Percentiles rank a stretch among this genome's conserved stretches.
Conservation (phyloP, 2,329 filamentous ascomycete genomes). For the Exophiala viscosa region DNA sequence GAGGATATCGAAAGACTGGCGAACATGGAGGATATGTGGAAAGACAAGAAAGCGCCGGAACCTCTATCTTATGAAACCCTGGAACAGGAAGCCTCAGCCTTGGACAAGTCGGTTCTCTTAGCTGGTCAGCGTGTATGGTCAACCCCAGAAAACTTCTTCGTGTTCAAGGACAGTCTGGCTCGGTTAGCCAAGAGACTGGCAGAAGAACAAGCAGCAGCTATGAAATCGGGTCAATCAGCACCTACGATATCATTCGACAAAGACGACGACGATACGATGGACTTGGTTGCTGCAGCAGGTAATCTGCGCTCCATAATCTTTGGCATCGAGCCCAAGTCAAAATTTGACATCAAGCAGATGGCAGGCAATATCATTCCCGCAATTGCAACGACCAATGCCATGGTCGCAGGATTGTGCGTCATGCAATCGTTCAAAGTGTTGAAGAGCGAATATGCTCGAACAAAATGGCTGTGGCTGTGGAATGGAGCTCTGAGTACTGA, state of each 20-base stretch:
- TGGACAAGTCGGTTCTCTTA: conserved; percentile 52
- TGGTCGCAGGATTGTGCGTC: conserved; percentile 88
- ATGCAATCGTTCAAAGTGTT: conserved; percentile 90
- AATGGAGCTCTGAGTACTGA: conserved; percentile 53
- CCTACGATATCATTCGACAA: conserved; percentile 88
- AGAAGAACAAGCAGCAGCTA: conserved; percentile 56
- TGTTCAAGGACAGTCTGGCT: conserved; percentile 77
- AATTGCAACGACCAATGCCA: conserved; percentile 96
- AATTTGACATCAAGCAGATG: conserved; percentile 98
- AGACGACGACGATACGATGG: conserved; percentile 89
- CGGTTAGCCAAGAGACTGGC: conserved; percentile 72
- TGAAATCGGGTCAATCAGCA: conserved; percentile 37
- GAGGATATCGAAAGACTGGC: conserved; percentile 77
- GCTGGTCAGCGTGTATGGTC: conserved; percentile 77
- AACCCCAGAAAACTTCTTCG: conserved; percentile 75
- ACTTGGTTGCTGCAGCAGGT: conserved; percentile 87
- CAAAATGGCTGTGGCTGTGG: conserved; percentile 83
- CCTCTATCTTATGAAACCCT: conserved; percentile 66
- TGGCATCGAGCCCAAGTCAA: conserved; percentile 78
- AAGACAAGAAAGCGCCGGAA: conserved; percentile 69
- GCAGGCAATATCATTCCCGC: conserved; percentile 98
- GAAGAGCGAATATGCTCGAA: conserved; percentile 63
- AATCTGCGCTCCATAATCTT: conserved; percentile 90
- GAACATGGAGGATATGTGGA: conserved; percentile 97
- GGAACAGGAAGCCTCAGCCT: conserved; percentile 48